Evolutionary conservation across 805 yeast species (phyloP), one percentile per base, ranked within the genome.

Genomic region (Nakazawaea molendinolei): DNA sequence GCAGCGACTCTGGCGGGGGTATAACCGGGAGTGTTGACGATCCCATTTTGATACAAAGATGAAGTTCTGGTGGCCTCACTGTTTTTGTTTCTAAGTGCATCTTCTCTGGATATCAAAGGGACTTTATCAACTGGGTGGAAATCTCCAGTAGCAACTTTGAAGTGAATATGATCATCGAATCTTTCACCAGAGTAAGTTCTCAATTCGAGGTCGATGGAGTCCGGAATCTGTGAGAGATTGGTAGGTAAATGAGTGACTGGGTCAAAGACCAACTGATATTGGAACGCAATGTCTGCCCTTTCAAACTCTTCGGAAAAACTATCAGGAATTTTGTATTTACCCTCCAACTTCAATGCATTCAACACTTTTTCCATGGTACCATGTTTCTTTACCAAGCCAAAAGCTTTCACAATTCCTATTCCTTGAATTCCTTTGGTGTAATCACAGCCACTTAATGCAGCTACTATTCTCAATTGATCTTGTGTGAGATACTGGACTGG

Each of bases 361-460:
- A 86, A 42, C 3, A 82, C 71, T 27, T 74, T 64, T 12, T 79
- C 79, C 45, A 79, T 65, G 2, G 67, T 64, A 16, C 60, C 56
- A 47, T 66, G 67, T 38, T 69, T 64, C 36, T 65, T 63, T 2
- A 86, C 77, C 29, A 81, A 53, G 27, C 60, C 63, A 36, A 82
- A 71, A 0, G 97, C 95, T 19, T 79, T 83, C 30, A 76, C 74
- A 8, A 87, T 65, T 0, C 98, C 99, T 12, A 90, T 67, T 2
- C 82, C 80, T 0, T 81, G 72, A 5, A 92, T 65, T 0, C 99
- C 98, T 37, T 76, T 75, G 0, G 96, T 85, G 51, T 92, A 92
- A 56, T 92, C 99, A 60, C 99, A 92, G 0, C 99, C 99, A n/a
- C 95, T 75, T 4, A 92, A 53, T 46, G 89, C 80, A 2, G 95